A percentile compares a stretch with the other conserved stretches of the same genome.
phyloP scores from a whole-genome alignment of 148 eudicot species.

The Rhododendron mucronatum region DNA sequence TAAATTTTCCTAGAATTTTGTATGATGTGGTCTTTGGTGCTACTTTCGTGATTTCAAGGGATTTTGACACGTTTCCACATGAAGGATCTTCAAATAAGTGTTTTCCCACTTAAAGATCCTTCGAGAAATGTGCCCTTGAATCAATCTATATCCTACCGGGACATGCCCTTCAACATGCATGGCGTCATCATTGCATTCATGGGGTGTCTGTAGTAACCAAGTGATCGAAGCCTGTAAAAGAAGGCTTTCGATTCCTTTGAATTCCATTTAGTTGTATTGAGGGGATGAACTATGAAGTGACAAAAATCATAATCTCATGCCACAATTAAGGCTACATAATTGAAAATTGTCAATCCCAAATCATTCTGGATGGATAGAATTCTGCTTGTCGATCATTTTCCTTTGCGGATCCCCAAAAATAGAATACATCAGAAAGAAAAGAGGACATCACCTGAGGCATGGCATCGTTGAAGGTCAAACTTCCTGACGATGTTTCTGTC shows the following conservation, averaged over 20 bases:
- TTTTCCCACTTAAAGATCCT: not conserved
- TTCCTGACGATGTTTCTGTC: slow-evolving; percentile 85
- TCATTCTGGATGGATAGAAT: not conserved
- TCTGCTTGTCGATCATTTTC: not conserved
- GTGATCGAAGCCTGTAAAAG: not conserved
- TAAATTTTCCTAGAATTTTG: not conserved
- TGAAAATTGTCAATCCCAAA: not conserved
- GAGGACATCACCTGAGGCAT: slow-evolving; percentile 49
- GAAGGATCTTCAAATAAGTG: not conserved
- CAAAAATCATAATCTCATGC: not conserved
- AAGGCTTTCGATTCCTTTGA: not conserved
- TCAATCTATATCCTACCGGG: not conserved
- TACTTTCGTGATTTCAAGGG: not conserved
- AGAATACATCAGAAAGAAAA: not conserved
- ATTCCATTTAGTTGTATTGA: not conserved
- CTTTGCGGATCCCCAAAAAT: not conserved
- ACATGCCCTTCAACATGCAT: not conserved
- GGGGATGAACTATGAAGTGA: not conserved
- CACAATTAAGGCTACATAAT: not conserved
- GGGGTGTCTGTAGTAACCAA: too few relatives aligned
- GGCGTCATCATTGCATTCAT: not conserved
- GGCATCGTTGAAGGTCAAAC: slow-evolving; percentile 72
- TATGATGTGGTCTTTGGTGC: not conserved
- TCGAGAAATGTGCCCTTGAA: not conserved
- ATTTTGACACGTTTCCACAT: not conserved